Conservation (phyloP, 441 rosid species). For the Eruca vesicaria region DNA sequence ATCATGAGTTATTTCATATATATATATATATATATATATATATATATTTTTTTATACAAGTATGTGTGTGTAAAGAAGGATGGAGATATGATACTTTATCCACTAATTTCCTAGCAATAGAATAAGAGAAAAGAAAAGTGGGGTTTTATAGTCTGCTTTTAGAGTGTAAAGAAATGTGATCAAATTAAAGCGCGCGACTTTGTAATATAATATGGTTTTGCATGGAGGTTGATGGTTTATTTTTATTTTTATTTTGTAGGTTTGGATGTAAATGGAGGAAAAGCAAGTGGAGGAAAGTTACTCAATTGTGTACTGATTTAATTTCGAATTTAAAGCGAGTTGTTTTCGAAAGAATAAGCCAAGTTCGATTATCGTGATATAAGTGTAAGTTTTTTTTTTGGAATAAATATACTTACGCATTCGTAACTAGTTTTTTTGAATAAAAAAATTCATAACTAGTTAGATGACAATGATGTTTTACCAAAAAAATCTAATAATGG, state of each 20-base stretch:
- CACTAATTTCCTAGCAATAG: constrained; percentile 29
- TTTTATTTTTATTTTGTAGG: not conserved
- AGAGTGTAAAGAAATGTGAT: constrained; percentile 25
- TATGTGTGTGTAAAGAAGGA: constrained; percentile 7
- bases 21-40: not conserved
- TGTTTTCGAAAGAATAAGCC: not conserved
- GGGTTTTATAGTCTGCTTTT: constrained; percentile 22
- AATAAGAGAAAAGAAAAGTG: constrained; percentile 22
- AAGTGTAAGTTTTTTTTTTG: too few species aligned
- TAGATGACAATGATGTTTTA: not conserved
- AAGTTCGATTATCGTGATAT: not conserved
- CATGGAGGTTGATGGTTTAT: constrained; percentile 28
- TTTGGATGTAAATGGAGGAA: not conserved
- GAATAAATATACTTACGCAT: not conserved
- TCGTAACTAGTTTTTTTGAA: not conserved
- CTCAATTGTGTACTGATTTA: constrained; percentile 1
- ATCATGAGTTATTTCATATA: not conserved
- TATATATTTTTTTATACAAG: not conserved
- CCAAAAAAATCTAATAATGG: not conserved
- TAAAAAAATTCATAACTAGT: too few species aligned
- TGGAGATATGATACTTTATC: constrained; percentile 12
- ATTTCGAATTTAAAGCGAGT: not conserved
- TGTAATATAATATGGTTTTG: constrained; percentile 24
- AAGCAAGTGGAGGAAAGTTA: constrained; percentile 16
- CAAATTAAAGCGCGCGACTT: constrained; percentile 13